Evolutionary conservation across 805 yeast genomes (phyloP).

Genomic region (Maudiozyma turicensis): DNA sequence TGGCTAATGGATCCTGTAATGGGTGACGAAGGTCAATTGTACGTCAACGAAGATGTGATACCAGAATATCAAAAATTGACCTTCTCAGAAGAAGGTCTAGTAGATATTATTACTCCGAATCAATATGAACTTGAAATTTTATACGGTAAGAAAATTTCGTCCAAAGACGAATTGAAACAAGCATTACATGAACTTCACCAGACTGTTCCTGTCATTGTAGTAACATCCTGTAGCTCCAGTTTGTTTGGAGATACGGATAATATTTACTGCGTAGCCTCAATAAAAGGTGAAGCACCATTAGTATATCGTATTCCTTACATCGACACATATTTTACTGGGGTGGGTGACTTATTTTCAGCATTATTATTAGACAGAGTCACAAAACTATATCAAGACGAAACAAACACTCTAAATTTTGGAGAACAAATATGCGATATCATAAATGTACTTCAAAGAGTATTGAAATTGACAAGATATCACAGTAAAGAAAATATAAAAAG

Average conservation of each 20-base stretch:
- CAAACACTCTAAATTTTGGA: constrained; percentile 6
- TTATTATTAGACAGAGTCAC: constrained; percentile 55
- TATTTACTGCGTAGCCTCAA: constrained; percentile 40
- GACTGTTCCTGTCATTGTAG: constrained; percentile 17
- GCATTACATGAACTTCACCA: constrained; percentile 45
- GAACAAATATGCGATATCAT: constrained; percentile 25
- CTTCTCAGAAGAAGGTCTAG: constrained; percentile 36
- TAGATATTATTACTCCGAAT: constrained; percentile 80
- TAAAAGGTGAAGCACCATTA: constrained; percentile 18
- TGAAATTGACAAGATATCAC: constrained; percentile 16
- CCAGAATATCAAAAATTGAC: constrained; percentile 41
- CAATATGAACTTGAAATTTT: constrained; percentile 80
- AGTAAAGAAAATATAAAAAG: constrained; percentile 28
- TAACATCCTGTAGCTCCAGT: constrained; percentile 19
- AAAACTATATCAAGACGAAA: constrained; percentile 12
- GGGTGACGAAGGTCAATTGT: constrained; percentile 69
- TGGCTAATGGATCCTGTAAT: constrained; percentile 72
- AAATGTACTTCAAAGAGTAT: constrained; percentile 25
- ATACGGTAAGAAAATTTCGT: constrained; percentile 39
- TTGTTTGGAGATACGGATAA: constrained; percentile 20
- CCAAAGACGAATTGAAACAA: constrained; percentile 29
- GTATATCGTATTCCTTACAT: constrained; percentile 44
- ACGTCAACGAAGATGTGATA: constrained; percentile 50
- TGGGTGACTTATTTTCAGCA: constrained; percentile 87
- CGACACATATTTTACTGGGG: constrained; percentile 85